phyloP scores from a whole-genome alignment of 2,329 filamentous ascomycete species.

The Fusarium buxicola region DNA sequence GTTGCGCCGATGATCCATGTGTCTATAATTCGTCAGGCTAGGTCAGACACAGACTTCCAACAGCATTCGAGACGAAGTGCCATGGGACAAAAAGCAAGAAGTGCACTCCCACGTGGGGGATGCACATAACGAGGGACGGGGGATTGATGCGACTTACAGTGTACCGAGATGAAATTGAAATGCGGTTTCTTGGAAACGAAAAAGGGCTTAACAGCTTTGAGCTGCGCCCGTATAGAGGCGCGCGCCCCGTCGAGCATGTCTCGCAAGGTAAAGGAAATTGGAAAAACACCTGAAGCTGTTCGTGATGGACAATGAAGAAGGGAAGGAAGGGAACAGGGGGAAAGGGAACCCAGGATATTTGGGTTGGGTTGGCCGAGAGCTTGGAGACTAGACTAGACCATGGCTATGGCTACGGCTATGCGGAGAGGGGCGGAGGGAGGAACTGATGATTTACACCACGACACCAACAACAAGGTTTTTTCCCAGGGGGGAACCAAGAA shows the following conservation, averaged over 20 bases:
- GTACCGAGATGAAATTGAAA: slow-evolving; percentile 84
- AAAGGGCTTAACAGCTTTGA: slow-evolving; percentile 65
- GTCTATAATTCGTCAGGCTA: slow-evolving; percentile 60
- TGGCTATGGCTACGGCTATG: slow-evolving; percentile 32
- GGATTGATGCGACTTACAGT: slow-evolving; percentile 68
- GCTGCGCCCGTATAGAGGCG: slow-evolving; percentile 54
- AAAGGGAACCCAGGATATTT: slow-evolving; percentile 30
- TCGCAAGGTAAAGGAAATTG: slow-evolving; percentile 17
- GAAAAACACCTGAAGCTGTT: slow-evolving; percentile 10
- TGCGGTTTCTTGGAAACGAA: slow-evolving; percentile 71
- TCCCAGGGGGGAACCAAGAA: not conserved
- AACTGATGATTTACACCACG: slow-evolving; percentile 30
- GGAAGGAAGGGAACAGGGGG: slow-evolving; percentile 28
- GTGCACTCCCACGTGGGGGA: slow-evolving; percentile 37
- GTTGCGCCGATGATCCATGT: slow-evolving; percentile 81
- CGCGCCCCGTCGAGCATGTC: slow-evolving; percentile 51
- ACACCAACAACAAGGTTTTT: slow-evolving; percentile 35
- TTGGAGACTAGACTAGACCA: slow-evolving; percentile 22
- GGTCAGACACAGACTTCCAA: slow-evolving; percentile 38
- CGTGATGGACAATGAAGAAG: slow-evolving; percentile 23
- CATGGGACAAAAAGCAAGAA: slow-evolving; percentile 20
- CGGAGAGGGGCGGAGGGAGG: slow-evolving; percentile 15
- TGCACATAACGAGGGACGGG: slow-evolving; percentile 6
- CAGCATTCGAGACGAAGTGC: slow-evolving; percentile 10
- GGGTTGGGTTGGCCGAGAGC: slow-evolving; percentile 29